Evolutionary conservation across 2,329 filamentous ascomycete genomes (phyloP), one percentile per base, ranked within the genome.

Genomic region (Phialophora verrucosa): DNA sequence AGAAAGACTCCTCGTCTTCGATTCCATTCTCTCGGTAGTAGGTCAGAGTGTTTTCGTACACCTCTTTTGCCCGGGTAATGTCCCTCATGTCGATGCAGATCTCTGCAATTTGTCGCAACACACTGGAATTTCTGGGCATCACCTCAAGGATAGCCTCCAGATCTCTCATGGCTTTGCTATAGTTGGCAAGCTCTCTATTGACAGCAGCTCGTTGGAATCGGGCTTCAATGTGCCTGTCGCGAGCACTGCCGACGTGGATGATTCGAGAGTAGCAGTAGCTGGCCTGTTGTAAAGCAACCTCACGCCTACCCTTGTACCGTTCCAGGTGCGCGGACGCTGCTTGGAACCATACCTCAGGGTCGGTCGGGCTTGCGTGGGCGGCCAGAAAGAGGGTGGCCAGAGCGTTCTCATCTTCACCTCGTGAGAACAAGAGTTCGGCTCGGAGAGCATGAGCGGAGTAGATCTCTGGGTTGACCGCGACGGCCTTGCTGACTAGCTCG

Each of bases 391-490:
- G 76, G 51, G 84, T 85, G 50, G 82, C 80, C 44, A 88, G 75
- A 1, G 86, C 83, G 68, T 86, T 85, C 61, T 84, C 81, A 42
- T 83, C 80, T 54, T 86, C 81, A n/a, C 84, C 85, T 74, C 83
- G 81, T 12, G 81, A 81, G 10, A 83, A 75, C 59, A 87, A 83
- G 59, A 88, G 85, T 67, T 89, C 84, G 0, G 86, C 87, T 7
- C 88, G 78, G 23, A 89, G 77, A 60, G 83, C 85, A 77, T 89
- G 85, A 14, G 87, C 85, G 31, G 83, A 81, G 74, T 86, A 88
- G 70, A 89, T 85, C 74, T 89, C 87, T 0, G 87, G 87, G 70
- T 90, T 89, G 32, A 81, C 76, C 49, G 82, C 78, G 35, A 87
- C 82, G 8, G 85, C 85, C 66, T 81, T 76, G 64, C 80, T 79